Conservation (phyloP, 2,329 filamentous ascomycete species). For the Alternaria alternata region DNA sequence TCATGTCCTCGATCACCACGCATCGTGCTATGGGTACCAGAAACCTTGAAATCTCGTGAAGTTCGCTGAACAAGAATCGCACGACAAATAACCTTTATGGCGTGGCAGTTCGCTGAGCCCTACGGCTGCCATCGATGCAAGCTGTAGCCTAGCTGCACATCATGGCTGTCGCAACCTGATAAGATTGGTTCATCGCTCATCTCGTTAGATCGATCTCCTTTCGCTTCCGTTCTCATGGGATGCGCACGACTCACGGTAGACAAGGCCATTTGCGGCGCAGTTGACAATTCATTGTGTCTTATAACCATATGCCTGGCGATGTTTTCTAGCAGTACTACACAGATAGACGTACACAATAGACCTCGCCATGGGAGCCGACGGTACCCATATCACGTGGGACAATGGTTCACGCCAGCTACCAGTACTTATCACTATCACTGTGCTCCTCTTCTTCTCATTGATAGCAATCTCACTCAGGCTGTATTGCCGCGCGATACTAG, state of each 20-base stretch:
- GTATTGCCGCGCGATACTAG: neutral
- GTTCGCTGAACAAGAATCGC: neutral
- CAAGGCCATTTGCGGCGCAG: neutral
- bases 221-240: neutral
- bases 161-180: neutral
- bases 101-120: neutral
- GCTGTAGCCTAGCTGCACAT: neutral
- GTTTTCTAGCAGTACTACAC: neutral
- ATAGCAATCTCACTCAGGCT: neutral
- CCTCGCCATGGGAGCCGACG: neutral
- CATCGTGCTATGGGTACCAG: too few relatives aligned
- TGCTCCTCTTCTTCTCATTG: neutral
- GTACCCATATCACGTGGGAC: neutral
- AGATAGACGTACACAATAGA: neutral
- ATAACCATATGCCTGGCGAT: neutral
- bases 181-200: neutral
- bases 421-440: neutral
- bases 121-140: neutral
- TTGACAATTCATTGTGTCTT: neutral
- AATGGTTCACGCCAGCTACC: neutral
- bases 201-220: neutral
- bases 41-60: too few relatives aligned
- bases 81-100: neutral
- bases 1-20: too few relatives aligned
- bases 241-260: neutral